Conservation (phyloP, 2,329 filamentous ascomycete species). For the Cercospora sp. region DNA sequence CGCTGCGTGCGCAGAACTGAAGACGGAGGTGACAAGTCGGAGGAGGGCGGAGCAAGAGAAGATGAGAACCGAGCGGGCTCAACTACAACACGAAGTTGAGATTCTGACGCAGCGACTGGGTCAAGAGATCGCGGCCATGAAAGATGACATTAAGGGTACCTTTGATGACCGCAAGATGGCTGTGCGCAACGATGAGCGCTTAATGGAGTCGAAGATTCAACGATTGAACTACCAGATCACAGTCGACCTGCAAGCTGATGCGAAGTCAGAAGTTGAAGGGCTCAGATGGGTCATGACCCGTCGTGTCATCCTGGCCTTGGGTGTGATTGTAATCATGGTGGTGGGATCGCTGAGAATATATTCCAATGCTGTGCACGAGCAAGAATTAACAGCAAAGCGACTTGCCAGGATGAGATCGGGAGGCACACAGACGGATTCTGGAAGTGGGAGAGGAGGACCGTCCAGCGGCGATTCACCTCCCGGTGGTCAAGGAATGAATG, state of each 20-base stretch:
- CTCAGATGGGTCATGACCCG: slow-evolving; percentile 80
- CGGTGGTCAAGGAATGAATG: slow-evolving; percentile 18
- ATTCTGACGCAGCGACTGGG: slow-evolving; percentile 81
- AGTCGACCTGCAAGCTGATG: slow-evolving; percentile 82
- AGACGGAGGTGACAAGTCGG: slow-evolving; percentile 79
- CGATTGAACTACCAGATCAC: slow-evolving; percentile 97
- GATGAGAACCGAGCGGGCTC: slow-evolving; percentile 77
- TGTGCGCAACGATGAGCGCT: slow-evolving; percentile 82
- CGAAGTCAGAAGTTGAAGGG: slow-evolving; percentile 87
- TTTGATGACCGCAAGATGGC: slow-evolving; percentile 96
- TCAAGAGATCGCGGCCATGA: slow-evolving; percentile 78
- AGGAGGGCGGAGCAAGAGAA: slow-evolving; percentile 75
- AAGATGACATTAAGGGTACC: slow-evolving; percentile 90
- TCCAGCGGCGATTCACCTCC: slow-evolving; percentile 13
- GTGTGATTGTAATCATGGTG: slow-evolving; percentile 48
- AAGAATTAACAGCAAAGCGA: slow-evolving; percentile 44
- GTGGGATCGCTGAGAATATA: slow-evolving; percentile 45
- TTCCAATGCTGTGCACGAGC: slow-evolving; percentile 43
- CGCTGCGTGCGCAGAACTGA: slow-evolving; percentile 88
- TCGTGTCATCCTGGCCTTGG: slow-evolving; percentile 63
- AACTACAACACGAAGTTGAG: slow-evolving; percentile 93
- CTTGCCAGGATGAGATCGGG: slow-evolving; percentile 34
- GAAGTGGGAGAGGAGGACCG: slow-evolving; percentile 10
- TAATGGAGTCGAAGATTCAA: slow-evolving; percentile 80
- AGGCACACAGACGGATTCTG: slow-evolving; percentile 33